Evolutionary conservation across 306 rosid genomes (phyloP).

Genomic region (Prunus padus): DNA sequence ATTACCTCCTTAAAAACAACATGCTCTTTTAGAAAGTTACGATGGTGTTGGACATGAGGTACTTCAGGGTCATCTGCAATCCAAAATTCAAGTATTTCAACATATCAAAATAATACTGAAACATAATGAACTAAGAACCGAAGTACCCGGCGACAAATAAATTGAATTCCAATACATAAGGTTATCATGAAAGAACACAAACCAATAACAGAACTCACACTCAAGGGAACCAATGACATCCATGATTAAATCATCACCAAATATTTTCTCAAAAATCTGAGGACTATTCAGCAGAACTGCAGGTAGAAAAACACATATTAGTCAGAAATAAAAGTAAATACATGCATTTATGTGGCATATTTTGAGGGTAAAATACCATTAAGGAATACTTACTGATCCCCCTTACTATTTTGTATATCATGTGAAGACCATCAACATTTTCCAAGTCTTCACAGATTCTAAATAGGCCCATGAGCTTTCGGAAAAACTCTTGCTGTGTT

Average conservation of each 20-base stretch:
- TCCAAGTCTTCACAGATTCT: conserved; percentile 75
- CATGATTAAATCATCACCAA: conserved; percentile 79
- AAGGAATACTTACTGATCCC: conserved; percentile 78
- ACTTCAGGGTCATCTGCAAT: conserved; percentile 87
- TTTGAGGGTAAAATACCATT: conserved; percentile 7
- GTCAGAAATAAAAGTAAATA: not conserved
- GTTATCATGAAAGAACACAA: conserved; percentile 8
- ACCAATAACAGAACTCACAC: conserved; percentile 57
- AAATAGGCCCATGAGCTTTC: conserved; percentile 75
- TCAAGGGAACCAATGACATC: conserved; percentile 87
- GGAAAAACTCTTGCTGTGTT: conserved; percentile 79
- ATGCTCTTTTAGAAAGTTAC: conserved; percentile 78
- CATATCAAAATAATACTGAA: conserved; percentile 9
- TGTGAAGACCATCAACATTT: conserved; percentile 82
- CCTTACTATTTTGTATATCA: conserved; percentile 85
- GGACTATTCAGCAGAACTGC: conserved; percentile 88
- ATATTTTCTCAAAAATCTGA: conserved; percentile 79
- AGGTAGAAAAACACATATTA: conserved; percentile 18
- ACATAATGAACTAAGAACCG: conserved; percentile 12
- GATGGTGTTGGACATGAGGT: conserved; percentile 63
- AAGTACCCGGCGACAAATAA: conserved; percentile 6
- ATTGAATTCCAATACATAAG: not conserved
- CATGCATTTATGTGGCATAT: not conserved
- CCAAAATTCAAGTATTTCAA: conserved; percentile 21
- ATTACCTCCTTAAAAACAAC: conserved; percentile 94